phyloP scores from a whole-genome alignment of 1,284 basidiomycete genomes.

The Rhodotorula sp. region DNA sequence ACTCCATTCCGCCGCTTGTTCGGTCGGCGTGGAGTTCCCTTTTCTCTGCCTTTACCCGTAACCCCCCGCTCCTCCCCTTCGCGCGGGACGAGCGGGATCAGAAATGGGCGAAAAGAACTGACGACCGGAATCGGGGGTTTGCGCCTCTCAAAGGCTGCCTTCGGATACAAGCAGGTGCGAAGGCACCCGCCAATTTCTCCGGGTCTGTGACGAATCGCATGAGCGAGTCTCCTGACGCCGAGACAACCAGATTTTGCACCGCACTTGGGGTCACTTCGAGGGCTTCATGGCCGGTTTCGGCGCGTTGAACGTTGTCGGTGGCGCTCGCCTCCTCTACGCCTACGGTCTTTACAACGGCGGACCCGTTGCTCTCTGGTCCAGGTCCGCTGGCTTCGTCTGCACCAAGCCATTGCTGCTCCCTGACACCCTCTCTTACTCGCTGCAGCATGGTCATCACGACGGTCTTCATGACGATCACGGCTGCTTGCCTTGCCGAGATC shows the following conservation, averaged over 20 bases:
- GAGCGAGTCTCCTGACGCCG: neutral
- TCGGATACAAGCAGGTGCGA: conserved; percentile 77
- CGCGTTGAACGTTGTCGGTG: conserved; percentile 81
- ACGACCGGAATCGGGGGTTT: neutral
- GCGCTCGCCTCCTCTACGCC: conserved; percentile 67
- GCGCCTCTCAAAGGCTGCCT: conserved; percentile 59
- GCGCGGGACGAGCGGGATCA: neutral
- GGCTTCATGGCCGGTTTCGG: conserved; percentile 82
- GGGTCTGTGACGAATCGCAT: neutral
- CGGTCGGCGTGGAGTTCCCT: neutral
- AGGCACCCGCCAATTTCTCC: neutral
- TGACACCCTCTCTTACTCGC: neutral
- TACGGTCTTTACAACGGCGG: conserved; percentile 78
- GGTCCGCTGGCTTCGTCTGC: conserved; percentile 42
- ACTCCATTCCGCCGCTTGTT: neutral
- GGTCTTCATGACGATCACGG: conserved; percentile 76
- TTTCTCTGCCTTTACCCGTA: neutral
- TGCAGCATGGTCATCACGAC: conserved; percentile 66
- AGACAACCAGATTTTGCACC: conserved; percentile 60
- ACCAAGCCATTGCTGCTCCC: neutral
- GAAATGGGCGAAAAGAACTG: neutral
- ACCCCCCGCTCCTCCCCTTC: neutral
- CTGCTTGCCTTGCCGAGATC: conserved; percentile 72
- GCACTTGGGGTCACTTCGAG: conserved; percentile 74
- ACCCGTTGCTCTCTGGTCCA: conserved; percentile 80